phyloP scores from a whole-genome alignment of 1,284 basidiomycete species.

The Tilletia indica region DNA sequence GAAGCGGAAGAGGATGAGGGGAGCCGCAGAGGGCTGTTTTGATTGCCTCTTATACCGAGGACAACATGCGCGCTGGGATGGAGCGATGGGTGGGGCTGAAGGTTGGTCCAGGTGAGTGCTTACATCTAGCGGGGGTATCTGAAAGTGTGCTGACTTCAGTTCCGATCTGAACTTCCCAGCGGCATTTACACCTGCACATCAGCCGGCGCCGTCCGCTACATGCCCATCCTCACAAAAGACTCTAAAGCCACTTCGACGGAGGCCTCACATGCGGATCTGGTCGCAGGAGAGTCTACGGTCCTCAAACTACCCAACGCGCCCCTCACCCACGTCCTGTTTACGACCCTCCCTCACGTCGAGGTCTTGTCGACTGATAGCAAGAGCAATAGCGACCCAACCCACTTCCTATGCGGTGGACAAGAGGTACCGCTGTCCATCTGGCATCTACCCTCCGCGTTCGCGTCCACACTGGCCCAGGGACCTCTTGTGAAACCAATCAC shows the following conservation, averaged over 20 bases:
- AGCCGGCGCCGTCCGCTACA: constrained; percentile 37
- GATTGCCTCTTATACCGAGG: constrained; percentile 32
- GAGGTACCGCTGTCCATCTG: constrained; percentile 45
- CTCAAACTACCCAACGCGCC: constrained; percentile 36
- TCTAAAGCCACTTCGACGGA: neutral
- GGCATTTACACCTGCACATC: constrained; percentile 39
- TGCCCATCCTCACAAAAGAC: constrained; percentile 20
- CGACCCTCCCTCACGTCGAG: constrained; percentile 23
- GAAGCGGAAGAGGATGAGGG: constrained; percentile 19
- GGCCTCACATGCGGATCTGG: neutral
- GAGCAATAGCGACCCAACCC: constrained; percentile 28
- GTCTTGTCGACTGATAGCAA: neutral
- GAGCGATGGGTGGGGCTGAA: constrained; percentile 43
- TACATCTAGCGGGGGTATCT: neutral
- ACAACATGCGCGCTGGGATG: constrained; percentile 39
- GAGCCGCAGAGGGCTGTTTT: constrained; percentile 28
- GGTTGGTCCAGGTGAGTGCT: constrained; percentile 20
- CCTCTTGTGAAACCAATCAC: neutral
- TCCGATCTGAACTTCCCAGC: neutral
- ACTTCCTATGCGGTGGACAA: constrained; percentile 44
- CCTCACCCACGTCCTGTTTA: constrained; percentile 34
- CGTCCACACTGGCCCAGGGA: constrained; percentile 3
- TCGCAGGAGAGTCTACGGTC: constrained; percentile 19
- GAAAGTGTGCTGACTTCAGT: too few relatives aligned
- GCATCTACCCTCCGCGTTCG: constrained; percentile 31